Base-by-base conservation (phyloP, 331 rosid genomes). In the Stylosanthes scabra region DNA sequence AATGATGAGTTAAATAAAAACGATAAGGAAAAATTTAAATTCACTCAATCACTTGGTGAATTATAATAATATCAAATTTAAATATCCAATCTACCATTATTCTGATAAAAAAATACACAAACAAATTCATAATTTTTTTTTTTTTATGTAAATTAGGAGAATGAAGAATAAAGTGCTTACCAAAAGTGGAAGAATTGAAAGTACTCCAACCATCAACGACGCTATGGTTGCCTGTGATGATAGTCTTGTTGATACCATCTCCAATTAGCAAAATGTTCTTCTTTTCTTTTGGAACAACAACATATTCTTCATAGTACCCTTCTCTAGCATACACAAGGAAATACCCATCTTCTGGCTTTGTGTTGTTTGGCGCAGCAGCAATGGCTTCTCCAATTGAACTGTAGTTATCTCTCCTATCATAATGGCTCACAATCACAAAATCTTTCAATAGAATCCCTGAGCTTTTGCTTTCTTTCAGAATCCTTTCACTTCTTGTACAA, bases 151-250 rank as follows among this genome's bases (percentile, higher is more conserved):
- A 34, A 34, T 34, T 34, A 34, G 0, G 3, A 31, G 39, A 34
- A 34, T 5, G 39, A 34, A 34, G 39, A 34, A 34, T 3, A 49
- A 12, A 49, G 2, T 11, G 29, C 84, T 70, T 80, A 91, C 95
- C 90, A 59, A 91, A 88, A 16, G 97, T 87, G 61, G 97, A 88
- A 57, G 95, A 91, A 62, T 88, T 91, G 55, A 76, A 91, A 74
- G 95, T 85, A 8, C 91, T 87, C 97, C 95, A 91, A 40, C 92
- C 92, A 79, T 91, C 95, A 0, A 83, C 60, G 5, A 87, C 81
- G 60, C 75, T 91, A 28, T 88, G 97, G 57, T 88, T 87, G 25
- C 97, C 97, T 0, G 92, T 85, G 63, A 91, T 84, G 65, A 91
- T 64, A 40, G 97, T 91, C 31, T 28, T 76, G 55, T 89, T 87